Base-by-base conservation (phyloP, 2,329 filamentous ascomycete species). In the Sordariomycetes sp. region DNA sequence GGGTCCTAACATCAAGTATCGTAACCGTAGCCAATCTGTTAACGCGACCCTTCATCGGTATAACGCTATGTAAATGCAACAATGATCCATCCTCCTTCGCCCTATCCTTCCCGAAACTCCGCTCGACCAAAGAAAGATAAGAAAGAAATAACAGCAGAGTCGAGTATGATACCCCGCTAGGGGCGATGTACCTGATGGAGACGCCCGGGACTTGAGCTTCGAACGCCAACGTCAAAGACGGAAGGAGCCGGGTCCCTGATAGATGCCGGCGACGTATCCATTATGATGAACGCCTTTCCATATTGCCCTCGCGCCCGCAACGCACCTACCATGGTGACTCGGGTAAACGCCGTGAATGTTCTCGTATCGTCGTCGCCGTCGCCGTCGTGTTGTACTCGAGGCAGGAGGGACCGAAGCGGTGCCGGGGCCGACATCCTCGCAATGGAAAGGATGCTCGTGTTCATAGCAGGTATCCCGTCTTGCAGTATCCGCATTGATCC, bases 31-130 rank as follows among this genome's bases (percentile, higher is more conserved):
- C 20, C 25, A 50, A 50, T 50, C 39, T 56, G 50, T 56, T 50
- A 50, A 22, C 12, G 45, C n/a, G n/a, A 50, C 15, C 42, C 39
- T 56, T 56, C 25, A 36, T 56, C 50, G 50, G 39, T 48, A 48
- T 50, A 55, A 51, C 54, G 54, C 54, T 56, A 34, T 56, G 54
- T 56, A 56, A 56, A 56, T 56, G 54, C 54, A 56, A 20, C 25
- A 56, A 20, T 56, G 50, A 50, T 10, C 45, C 45, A 22, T 24
- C 54, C 39, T 20, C 54, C 54, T 50, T 56, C 54, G 42, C 35
- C 54, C 45, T 3, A 50, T 50, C 20, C 45, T 10, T 50, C 28
- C 39, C 42, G 24, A 51, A 56, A 56, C 54, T 56, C 54, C 54
- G 25, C 32, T 35, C 50, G 42, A 56, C 25, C 10, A 56, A 56